Evolutionary conservation across 2,329 filamentous ascomycete species (phyloP), one percentile per base, ranked within the genome.

Genomic region (Neophaeococcomyces mojaviensis): DNA sequence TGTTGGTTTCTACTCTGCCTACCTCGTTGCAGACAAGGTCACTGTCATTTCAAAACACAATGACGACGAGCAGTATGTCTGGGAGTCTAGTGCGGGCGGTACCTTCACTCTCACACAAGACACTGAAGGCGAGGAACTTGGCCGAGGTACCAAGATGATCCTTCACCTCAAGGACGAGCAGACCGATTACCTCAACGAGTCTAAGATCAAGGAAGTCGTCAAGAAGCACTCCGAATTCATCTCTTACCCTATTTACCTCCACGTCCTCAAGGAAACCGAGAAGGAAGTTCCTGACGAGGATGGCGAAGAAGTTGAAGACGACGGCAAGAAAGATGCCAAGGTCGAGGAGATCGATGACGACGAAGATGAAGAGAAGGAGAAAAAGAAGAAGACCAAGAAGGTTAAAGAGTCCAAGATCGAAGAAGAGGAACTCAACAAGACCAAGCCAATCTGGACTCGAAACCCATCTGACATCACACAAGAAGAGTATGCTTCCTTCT

Each of bases 201-300:
- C 79, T 79, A 92, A 90, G 81, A 85, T 98, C 79, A 98, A 98
- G 86, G 92, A 98, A 80, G 90, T 98, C 58, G 89, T 98, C 79
- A 97, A 97, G 88, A 98, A 98, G 87, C 92, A 98, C 86, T 97
- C 92, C 68, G 92, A 98, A 78, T 98, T 98, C 81, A 98, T 98
- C 78, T 97, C 92, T 42, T 98, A 98, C 81, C 92, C 92, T 67
- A 98, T 98, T 84, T 98, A 96, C 81, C 90, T 98, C 59, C 92
- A 98, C 77, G 89, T 98, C 66, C 74, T 86, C 70, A 98, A 98
- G 86, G 92, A 98, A 86, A 89, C 84, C 58, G 92, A 98, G 86
- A 96, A 80, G 64, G 92, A 98, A 79, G 88, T 97, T 55, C 90
- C 90, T 55, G 92, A 97, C 68, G 90, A 97, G 78, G 88, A 94